phyloP scores from a whole-genome alignment of 179 eudicot species.

The Spergularia azorica region DNA sequence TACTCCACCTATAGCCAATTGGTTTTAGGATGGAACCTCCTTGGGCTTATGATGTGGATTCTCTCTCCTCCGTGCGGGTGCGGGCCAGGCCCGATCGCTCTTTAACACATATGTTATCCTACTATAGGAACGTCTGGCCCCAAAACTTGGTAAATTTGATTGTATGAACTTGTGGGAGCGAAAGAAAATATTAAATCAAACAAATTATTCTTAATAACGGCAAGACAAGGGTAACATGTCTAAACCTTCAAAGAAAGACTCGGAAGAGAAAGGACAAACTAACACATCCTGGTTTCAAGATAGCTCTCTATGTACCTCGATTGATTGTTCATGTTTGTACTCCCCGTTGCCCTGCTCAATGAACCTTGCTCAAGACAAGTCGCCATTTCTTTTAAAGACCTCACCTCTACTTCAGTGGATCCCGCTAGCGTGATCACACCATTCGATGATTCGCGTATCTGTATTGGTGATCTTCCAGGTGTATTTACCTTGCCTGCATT shows the following conservation, averaged over 20 bases:
- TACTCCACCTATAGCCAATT: too few relatives aligned
- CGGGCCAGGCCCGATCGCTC: too few relatives aligned
- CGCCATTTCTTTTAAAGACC: slow-evolving; percentile 91
- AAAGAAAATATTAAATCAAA: neutral
- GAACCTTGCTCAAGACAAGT: slow-evolving; percentile 97
- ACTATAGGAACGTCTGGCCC: neutral
- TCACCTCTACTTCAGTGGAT: slow-evolving; percentile 85
- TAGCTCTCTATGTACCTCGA: slow-evolving; percentile 57
- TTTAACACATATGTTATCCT: neutral
- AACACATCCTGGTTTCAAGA: neutral
- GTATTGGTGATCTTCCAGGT: slow-evolving; percentile 94
- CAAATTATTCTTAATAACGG: neutral
- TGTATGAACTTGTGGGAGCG: too few relatives aligned
- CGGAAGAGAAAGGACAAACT: neutral
- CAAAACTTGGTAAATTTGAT: too few relatives aligned
- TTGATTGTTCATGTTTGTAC: slow-evolving; percentile 98
- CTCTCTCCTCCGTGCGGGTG: too few relatives aligned
- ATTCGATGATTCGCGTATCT: slow-evolving; percentile 91
- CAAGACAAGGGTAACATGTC: neutral
- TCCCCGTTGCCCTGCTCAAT: slow-evolving; percentile 92
- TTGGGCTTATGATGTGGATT: too few relatives aligned
- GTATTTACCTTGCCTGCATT: slow-evolving; percentile 66
- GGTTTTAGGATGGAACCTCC: too few relatives aligned
- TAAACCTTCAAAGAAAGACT: neutral
- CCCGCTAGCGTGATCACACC: slow-evolving; percentile 99